Evolutionary conservation across 495 filamentous ascomycete species (phyloP).

Genomic region (Lophium mytilinum): DNA sequence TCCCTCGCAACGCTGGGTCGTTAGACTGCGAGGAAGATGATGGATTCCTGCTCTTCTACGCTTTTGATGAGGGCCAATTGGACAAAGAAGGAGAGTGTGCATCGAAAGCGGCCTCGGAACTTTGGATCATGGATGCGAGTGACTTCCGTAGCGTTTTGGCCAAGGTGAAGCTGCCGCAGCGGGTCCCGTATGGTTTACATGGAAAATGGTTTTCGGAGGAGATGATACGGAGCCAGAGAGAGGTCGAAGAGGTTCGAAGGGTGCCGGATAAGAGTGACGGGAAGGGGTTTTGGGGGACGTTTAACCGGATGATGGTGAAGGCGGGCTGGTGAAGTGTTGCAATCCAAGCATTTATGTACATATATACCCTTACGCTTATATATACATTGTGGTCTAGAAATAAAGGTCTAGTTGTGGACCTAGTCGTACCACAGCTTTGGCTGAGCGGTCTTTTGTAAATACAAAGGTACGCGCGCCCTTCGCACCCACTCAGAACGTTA

Average conservation of each 20-base stretch:
- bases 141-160: conserved; percentile 50
- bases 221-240: conserved; percentile 37
- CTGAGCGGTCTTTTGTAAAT: no score
- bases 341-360: no score
- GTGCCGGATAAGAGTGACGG: background rate
- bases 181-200: conserved; percentile 61
- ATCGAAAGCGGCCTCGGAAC: conserved; percentile 41
- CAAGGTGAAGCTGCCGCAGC: conserved; percentile 48
- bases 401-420: no score
- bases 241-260: conserved; percentile 20
- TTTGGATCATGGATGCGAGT: conserved; percentile 58
- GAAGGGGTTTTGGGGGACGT: no score
- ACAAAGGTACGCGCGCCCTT: no score
- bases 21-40: conserved; percentile 43
- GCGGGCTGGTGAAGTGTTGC: no score
- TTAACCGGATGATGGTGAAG: no score
- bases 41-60: conserved; percentile 53
- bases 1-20: conserved; percentile 28
- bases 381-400: no score
- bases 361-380: no score
- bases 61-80: conserved; percentile 51
- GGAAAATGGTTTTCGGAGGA: conserved; percentile 56
- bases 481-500: no score
- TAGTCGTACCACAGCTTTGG: no score
- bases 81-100: conserved; percentile 37